A percentile compares a stretch with the other conserved stretches of the same genome.
phyloP scores from a whole-genome alignment of 2,329 filamentous ascomycete genomes.

The Botryotinia narcissicola region DNA sequence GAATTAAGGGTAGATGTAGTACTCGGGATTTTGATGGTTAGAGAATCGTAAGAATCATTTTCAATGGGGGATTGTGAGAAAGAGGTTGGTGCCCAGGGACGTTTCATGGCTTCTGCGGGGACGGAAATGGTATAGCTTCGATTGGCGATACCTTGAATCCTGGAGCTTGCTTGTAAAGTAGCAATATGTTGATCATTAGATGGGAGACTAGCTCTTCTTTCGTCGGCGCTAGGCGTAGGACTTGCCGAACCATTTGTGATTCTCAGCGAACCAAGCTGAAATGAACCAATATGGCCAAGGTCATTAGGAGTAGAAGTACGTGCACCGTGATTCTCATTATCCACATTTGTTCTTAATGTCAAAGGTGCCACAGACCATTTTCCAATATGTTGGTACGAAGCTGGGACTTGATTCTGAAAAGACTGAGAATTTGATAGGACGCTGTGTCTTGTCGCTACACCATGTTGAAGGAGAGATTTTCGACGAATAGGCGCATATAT shows the following conservation, averaged over 20 bases:
- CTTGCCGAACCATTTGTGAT: slow-evolving; percentile 59
- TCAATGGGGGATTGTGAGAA: background rate
- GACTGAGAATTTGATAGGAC: slow-evolving; percentile 16
- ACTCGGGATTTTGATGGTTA: slow-evolving; percentile 19
- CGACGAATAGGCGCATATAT: slow-evolving; percentile 35
- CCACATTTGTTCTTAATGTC: slow-evolving; percentile 13
- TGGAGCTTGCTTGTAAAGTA: slow-evolving; percentile 11
- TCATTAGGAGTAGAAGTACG: slow-evolving; percentile 50
- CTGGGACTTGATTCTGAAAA: slow-evolving; percentile 19
- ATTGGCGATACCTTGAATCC: slow-evolving; percentile 24
- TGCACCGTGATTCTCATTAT: slow-evolving; percentile 18
- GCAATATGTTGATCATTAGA: background rate
- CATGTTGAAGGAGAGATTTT: slow-evolving; percentile 36
- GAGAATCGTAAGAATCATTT: slow-evolving; percentile 12
- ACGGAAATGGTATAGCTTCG: slow-evolving; percentile 32
- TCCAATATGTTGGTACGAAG: slow-evolving; percentile 11
- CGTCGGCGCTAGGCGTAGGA: slow-evolving; percentile 46
- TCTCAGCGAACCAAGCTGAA: slow-evolving; percentile 60
- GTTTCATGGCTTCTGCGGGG: slow-evolving; percentile 22
- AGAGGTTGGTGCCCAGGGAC: slow-evolving; percentile 25
- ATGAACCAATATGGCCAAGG: slow-evolving; percentile 55
- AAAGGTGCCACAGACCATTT: slow-evolving; percentile 16
- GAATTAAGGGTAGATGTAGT: background rate
- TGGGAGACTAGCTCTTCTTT: slow-evolving; percentile 23
- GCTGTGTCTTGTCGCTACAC: slow-evolving; percentile 36